Evolutionary conservation across 106 monocot genomes (phyloP), one percentile per base, ranked within the genome.

Genomic region (Dendrobium nobile): DNA sequence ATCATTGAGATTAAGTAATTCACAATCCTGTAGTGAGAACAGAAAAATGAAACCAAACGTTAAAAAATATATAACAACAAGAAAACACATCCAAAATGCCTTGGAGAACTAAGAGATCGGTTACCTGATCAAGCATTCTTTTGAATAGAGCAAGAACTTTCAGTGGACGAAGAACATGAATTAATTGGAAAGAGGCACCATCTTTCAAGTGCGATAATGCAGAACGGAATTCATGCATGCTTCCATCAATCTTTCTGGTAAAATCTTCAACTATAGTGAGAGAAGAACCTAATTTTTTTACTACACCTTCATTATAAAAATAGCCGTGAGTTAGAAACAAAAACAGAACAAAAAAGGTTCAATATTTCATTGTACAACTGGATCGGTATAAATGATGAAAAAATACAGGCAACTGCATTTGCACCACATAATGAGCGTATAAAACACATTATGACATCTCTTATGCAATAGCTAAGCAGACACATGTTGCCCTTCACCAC

Each of bases 81-180:
- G 22, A 83, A 59, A 33, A 40, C 47, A 24, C 20, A 54, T 33
- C 33, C 43, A 13, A 37, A 41, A 16, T 8, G 41, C 61, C 45
- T 65, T n/a, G 44, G 22, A 68, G n/a, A 41, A 58, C 28, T 20
- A 79, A 75, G 41, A 61, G n/a, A 58, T 28, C 41, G 43, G 48
- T 11, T 89, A 94, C 97, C 98, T 92, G 89, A 85, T 88, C 89
- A 83, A 84, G 9, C 89, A 98, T 98, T 84, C 79, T 88, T 91
- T 84, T 95, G 27, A 98, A 95, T 75, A 98, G 92, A 43, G 76
- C 26, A 67, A 89, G 86, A 48, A 86, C 88, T 78, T 54, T 84
- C 40, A 83, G 47, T 41, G 91, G 87, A 56, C 47, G 84, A 84
- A 98, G 79, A 84, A 83, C 26, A 84, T 85, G 88, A 9, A 76